A percentile compares a stretch with the other conserved stretches of the same genome.
These are phyloP conservation scores for Pichiaceae sp. DNA, from an alignment of 1,139 yeast species.

Conservation along the genomic window DNA sequence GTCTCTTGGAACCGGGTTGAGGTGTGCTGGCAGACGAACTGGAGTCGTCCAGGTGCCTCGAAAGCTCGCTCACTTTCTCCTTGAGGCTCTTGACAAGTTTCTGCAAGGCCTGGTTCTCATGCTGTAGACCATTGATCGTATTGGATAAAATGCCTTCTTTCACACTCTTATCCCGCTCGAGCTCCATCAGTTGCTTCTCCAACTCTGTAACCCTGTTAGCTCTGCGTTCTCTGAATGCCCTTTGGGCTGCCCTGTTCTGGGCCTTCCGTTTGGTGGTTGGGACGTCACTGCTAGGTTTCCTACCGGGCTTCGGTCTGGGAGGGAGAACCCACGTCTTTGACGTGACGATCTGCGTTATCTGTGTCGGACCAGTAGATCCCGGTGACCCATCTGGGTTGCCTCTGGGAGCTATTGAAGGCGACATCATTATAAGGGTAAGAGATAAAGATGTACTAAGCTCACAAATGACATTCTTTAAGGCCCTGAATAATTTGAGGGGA, in stretches of 20 bases:
- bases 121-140: slow-evolving; percentile 25
- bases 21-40: neutral
- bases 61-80: slow-evolving; percentile 20
- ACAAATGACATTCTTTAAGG: no score
- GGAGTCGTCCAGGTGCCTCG: neutral
- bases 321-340: slow-evolving; percentile 91
- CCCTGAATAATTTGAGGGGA: no score
- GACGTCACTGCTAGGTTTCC: slow-evolving; percentile 67
- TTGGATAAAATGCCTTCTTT: slow-evolving; percentile 54
- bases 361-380: slow-evolving; percentile 1
- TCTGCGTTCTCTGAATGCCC: slow-evolving; percentile 81
- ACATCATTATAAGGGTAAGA: no score
- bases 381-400: neutral
- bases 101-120: slow-evolving; percentile 26
- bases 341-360: slow-evolving; percentile 45
- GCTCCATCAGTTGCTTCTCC: slow-evolving; percentile 47
- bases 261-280: slow-evolving; percentile 79
- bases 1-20: neutral
- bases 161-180: slow-evolving; percentile 56
- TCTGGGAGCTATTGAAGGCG: neutral
- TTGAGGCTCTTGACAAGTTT: slow-evolving; percentile 21
- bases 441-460: no score
- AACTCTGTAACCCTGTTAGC: slow-evolving; percentile 54
- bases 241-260: slow-evolving; percentile 90
- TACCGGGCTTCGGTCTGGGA: slow-evolving; percentile 85